Base-by-base conservation (phyloP, 805 yeast genomes). In the Spencermartinsiella europaea region DNA sequence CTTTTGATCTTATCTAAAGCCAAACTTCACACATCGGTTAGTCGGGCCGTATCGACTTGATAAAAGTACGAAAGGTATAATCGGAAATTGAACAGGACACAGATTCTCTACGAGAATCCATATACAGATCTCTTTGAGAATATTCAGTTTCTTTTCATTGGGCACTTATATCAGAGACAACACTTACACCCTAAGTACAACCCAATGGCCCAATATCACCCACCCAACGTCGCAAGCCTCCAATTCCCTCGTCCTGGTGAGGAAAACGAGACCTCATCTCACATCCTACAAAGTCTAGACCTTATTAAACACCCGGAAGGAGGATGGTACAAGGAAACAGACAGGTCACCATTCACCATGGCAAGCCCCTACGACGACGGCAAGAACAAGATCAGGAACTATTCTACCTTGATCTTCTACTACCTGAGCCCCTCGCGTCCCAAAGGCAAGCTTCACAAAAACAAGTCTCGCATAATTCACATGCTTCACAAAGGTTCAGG, bases 271-370 rank as follows among this genome's bases (percentile, higher is more conserved):
- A 17, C 16, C 4, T 7, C 33, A 5, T 5, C 14, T 10, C 16
- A 21, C 34, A 14, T 38, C n/a, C 19, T 38, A 15, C 8, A 22
- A 7, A 20, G 34, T 5, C 35, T 49, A 15, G 40, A 33, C 21
- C 45, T 49, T n/a, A 34, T 42, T 16, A 25, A 25, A 34, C 82
- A 78, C 57, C 72, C 67, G 44, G 82, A 77, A 59, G 82, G 81
- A 41, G 83, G 82, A 0, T 78, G 71, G 54, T 78, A 71, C 57
- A 74, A 67, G 42, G 81, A 78, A 51, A 78, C 83, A 0, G 81
- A 77, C 52, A 68, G 80, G 47, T 70, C 79, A 5, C 73, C 75
- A 2, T 71, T 68, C 41, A 42, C 50, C 2, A 66, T 74, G 70
- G 65, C 62, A 14, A 66, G 65, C 38, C 73, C 76, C 5, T 69